Percentiles rank a stretch among this genome's conserved stretches.
phyloP scores from a whole-genome alignment of 2,329 filamentous ascomycete species.

The Sclerotinia spermophila region DNA sequence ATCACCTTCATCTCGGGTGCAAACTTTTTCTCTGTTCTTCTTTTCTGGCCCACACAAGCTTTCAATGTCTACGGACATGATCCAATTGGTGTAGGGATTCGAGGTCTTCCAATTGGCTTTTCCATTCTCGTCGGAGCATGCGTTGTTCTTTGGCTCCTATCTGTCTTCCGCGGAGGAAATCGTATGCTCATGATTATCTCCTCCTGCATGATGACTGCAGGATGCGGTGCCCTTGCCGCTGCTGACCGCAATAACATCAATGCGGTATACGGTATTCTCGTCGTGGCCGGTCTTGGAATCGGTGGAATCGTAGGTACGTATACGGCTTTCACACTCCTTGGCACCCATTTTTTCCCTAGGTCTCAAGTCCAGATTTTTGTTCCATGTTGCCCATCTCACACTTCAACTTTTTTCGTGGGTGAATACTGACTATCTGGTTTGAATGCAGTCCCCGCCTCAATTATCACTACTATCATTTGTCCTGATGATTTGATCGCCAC shows the following conservation, averaged over 20 bases:
- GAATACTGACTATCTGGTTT: neutral
- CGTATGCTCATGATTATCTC: slow-evolving; percentile 56
- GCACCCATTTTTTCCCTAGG: neutral
- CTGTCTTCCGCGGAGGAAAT: slow-evolving; percentile 55
- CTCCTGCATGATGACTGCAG: slow-evolving; percentile 62
- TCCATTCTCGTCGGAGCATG: slow-evolving; percentile 58
- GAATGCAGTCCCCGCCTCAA: slow-evolving; percentile 63
- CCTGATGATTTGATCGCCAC: slow-evolving; percentile 69
- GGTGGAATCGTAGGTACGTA: slow-evolving; percentile 61
- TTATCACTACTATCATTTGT: slow-evolving; percentile 67
- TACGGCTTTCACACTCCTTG: neutral
- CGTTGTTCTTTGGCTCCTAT: slow-evolving; percentile 56
- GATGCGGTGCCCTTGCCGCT: slow-evolving; percentile 50
- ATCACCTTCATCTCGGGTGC: slow-evolving; percentile 58
- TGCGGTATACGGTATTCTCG: slow-evolving; percentile 54
- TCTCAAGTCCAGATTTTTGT: neutral
- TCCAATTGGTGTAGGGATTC: slow-evolving; percentile 59
- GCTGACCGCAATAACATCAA: slow-evolving; percentile 51
- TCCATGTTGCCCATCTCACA: neutral
- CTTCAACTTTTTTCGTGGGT: no score
- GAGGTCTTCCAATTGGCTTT: slow-evolving; percentile 61
- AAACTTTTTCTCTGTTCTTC: slow-evolving; percentile 45
- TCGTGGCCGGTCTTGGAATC: slow-evolving; percentile 59
- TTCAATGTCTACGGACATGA: slow-evolving; percentile 65
- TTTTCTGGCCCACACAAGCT: slow-evolving; percentile 59